These are phyloP conservation scores for Cardiospermum halicacabum DNA, from an alignment of 345 rosid species.

Conservation along the genomic window DNA sequence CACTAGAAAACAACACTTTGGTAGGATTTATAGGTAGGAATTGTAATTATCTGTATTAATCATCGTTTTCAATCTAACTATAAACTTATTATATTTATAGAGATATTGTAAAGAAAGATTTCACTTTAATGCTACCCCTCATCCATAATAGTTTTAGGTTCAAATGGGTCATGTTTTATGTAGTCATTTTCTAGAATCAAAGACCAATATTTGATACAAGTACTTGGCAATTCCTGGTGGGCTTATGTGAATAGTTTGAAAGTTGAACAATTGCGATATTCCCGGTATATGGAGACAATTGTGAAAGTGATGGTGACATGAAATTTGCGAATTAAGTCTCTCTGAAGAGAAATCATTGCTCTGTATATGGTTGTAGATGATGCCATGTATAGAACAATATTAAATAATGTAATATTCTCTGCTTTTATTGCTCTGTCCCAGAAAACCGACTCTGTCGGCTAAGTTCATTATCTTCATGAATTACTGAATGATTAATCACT, in stretches of 20 bases:
- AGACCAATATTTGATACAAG: neutral
- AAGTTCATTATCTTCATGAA: too few relatives aligned
- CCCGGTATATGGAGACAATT: neutral
- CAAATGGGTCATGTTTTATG: too few relatives aligned
- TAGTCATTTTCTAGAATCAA: too few relatives aligned
- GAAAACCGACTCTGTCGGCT: neutral
- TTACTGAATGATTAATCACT: too few relatives aligned
- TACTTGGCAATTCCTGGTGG: neutral
- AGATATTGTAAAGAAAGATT: too few relatives aligned
- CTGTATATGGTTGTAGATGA: neutral
- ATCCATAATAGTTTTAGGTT: too few relatives aligned
- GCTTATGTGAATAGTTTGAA: neutral
- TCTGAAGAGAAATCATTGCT: neutral
- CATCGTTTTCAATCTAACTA: neutral
- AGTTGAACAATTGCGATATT: neutral
- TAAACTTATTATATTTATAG: too few relatives aligned
- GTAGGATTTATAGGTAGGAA: neutral
- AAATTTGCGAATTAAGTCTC: neutral
- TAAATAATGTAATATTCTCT: neutral
- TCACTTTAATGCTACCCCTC: too few relatives aligned
- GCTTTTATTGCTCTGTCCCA: neutral
- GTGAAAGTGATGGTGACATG: neutral
- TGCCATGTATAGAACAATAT: neutral
- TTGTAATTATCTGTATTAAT: neutral
- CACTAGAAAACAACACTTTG: neutral